These are phyloP conservation scores for Cladosporium austrohemisphaericum DNA, from an alignment of 2,329 filamentous ascomycete genomes.

Conservation along the genomic window DNA sequence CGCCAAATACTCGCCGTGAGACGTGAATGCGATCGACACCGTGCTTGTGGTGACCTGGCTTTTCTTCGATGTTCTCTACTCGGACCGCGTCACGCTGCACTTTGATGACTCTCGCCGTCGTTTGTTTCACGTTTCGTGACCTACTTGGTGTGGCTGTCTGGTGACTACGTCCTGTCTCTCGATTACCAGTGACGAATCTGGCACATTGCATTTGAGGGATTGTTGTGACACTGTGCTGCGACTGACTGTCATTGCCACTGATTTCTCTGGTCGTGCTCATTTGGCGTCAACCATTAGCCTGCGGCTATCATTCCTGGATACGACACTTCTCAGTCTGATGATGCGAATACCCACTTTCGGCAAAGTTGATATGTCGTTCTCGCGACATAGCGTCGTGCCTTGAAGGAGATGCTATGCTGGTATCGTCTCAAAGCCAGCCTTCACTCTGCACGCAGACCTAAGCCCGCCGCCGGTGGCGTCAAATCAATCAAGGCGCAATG, in stretches of 20 bases:
- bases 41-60: conserved; percentile 2
- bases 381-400: too few relatives aligned
- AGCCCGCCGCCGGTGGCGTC: too few relatives aligned
- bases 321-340: background rate
- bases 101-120: conserved; percentile 1
- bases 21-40: conserved; percentile 7
- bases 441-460: too few relatives aligned
- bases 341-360: too few relatives aligned
- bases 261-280: conserved; percentile 2
- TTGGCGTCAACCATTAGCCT: background rate
- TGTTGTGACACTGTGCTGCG: conserved; percentile 10
- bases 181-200: background rate
- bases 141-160: background rate
- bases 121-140: conserved; percentile 4
- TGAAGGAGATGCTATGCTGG: too few relatives aligned
- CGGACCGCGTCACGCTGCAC: conserved; percentile 5
- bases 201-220: conserved; percentile 1
- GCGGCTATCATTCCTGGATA: background rate
- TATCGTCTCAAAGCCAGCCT: too few relatives aligned
- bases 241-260: conserved; percentile 5
- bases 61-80: background rate
- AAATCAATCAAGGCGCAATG: too few relatives aligned
- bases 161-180: conserved; percentile 6
- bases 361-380: too few relatives aligned
- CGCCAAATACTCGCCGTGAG: conserved; percentile 6